phyloP scores from a whole-genome alignment of 352 stramenopile genomes.

The Pseudoperonospora humuli region DNA sequence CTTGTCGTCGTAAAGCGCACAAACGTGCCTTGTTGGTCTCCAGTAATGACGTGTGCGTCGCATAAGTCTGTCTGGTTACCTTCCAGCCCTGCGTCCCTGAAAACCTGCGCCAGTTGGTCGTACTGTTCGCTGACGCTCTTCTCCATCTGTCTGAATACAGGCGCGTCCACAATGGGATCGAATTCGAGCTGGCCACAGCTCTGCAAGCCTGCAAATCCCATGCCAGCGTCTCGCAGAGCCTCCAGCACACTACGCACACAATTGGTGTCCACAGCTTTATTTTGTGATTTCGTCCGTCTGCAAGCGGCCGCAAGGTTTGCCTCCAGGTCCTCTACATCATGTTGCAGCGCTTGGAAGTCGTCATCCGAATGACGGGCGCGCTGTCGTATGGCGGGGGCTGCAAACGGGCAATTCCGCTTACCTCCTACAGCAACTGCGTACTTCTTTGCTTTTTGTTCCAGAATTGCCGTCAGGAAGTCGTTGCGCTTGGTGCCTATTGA shows the following conservation, averaged over 20 bases:
- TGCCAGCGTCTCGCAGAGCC: slow-evolving; percentile 6
- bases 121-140: slow-evolving; percentile 16
- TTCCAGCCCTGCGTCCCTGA: slow-evolving; percentile 21
- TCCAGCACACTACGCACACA: slow-evolving; percentile 14
- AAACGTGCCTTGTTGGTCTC: slow-evolving; percentile 19
- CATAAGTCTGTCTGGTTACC: slow-evolving; percentile 10
- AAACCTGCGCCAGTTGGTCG: slow-evolving; percentile 17
- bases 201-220: neutral
- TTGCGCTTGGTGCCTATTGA: slow-evolving; percentile 6
- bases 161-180: slow-evolving; percentile 17
- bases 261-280: slow-evolving; percentile 2
- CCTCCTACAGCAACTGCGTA: neutral
- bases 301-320: slow-evolving; percentile 6
- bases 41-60: slow-evolving; percentile 16
- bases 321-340: slow-evolving; percentile 25
- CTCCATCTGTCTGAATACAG: slow-evolving; percentile 17
- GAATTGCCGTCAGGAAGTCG: slow-evolving; percentile 15
- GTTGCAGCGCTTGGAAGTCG: slow-evolving; percentile 16
- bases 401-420: slow-evolving; percentile 20
- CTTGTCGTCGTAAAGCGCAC: slow-evolving; percentile 27
- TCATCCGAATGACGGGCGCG: slow-evolving; percentile 3
- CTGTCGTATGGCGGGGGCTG: neutral
- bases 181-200: slow-evolving; percentile 12
- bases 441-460: slow-evolving; percentile 18
- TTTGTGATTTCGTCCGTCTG: neutral